phyloP scores from a whole-genome alignment of 2,329 filamentous ascomycete genomes.

The Diaporthe longicolla region DNA sequence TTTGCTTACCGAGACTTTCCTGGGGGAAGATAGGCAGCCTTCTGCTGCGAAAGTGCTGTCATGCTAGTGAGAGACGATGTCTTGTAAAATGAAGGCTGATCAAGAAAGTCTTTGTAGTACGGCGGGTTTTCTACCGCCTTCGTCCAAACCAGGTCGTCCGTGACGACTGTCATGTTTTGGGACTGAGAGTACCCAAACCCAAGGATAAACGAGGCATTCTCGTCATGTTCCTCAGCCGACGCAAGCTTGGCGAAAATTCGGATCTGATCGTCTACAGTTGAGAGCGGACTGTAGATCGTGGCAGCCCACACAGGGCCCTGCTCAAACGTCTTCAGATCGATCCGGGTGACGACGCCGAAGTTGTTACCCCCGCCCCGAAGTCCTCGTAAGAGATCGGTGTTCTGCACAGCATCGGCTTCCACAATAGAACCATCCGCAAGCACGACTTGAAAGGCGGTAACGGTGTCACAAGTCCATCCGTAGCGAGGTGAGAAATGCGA shows the following conservation, averaged over 20 bases:
- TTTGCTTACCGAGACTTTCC: background rate
- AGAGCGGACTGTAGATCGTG: background rate
- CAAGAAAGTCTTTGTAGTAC: background rate
- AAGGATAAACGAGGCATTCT: constrained; percentile 19
- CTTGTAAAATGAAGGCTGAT: background rate
- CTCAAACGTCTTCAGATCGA: constrained; percentile 43
- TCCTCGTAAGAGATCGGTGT: constrained; percentile 43
- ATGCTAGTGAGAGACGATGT: background rate
- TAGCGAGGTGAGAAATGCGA: constrained; percentile 39
- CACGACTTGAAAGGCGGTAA: constrained; percentile 22
- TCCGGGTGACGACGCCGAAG: constrained; percentile 46
- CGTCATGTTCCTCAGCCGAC: constrained; percentile 5
- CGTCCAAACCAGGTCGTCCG: constrained; percentile 13
- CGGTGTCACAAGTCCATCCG: constrained; percentile 43
- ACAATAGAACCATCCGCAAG: constrained; percentile 22
- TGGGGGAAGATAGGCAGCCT: background rate
- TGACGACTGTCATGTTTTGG: constrained; percentile 1
- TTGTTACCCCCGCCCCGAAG: constrained; percentile 45
- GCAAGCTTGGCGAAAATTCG: background rate
- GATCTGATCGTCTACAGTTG: constrained; percentile 18
- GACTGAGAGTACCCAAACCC: constrained; percentile 13
- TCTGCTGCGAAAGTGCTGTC: constrained; percentile 12
- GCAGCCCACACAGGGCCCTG: constrained; percentile 43
- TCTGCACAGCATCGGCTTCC: constrained; percentile 10
- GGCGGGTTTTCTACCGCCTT: background rate